Conservation (phyloP, 495 filamentous ascomycete species). For the Aspergillus coremiiformis region DNA sequence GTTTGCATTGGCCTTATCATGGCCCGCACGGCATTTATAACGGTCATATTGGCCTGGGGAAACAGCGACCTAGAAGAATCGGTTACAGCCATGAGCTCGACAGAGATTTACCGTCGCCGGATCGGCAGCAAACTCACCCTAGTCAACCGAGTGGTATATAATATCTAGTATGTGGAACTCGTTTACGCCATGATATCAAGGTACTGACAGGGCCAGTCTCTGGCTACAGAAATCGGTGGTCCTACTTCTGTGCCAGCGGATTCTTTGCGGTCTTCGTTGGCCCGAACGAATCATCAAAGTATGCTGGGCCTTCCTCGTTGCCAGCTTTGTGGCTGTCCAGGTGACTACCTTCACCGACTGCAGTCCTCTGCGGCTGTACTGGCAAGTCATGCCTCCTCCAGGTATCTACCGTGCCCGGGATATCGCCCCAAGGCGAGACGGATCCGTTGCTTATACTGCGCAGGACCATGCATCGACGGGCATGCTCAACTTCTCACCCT, state of each 20-base stretch:
- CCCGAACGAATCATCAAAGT: conserved; percentile 9
- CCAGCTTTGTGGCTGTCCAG: not conserved
- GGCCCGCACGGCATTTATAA: not conserved
- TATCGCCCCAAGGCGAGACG: not conserved
- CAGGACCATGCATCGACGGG: conserved; percentile 7
- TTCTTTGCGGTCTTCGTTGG: conserved; percentile 5
- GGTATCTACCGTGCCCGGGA: not conserved
- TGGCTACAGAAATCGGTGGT: conserved; percentile 12
- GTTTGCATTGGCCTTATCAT: conserved; percentile 2
- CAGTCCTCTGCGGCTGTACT: conserved; percentile 2
- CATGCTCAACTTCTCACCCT: conserved; percentile 3
- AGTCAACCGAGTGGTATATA: conserved; percentile 3
- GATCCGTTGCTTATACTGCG: not conserved
- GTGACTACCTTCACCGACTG: conserved; percentile 5
- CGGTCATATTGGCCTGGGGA: conserved; percentile 7
- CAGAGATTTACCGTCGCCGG: conserved; percentile 2
- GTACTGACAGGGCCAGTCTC: not conserved
- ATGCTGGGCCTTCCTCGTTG: conserved; percentile 2
- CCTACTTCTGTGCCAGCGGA: conserved; percentile 7
- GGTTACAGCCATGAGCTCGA: not conserved
- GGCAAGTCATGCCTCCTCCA: conserved; percentile 9
- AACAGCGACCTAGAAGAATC: conserved; percentile 3
- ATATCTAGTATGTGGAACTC: conserved; percentile 3
- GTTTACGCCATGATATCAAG: not conserved
- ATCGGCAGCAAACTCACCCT: conserved; percentile 5